These are phyloP conservation scores for Lachancea thermotolerans DNA, from an alignment of 805 yeast species.

Conservation along the genomic window DNA sequence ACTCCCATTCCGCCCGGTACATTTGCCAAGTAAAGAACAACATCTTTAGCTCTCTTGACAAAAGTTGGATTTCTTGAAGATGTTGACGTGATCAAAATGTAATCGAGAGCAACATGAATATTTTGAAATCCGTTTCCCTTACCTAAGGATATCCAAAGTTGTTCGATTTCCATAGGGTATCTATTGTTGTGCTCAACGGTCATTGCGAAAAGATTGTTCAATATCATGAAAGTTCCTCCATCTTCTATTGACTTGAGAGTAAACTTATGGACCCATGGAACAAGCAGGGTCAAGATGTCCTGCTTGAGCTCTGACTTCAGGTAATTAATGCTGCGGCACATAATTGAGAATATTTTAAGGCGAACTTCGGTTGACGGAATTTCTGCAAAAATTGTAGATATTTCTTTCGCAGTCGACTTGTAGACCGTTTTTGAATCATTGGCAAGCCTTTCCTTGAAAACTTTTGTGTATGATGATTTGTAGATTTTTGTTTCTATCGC, in stretches of 20 bases:
- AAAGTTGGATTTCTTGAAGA: conserved; percentile 64
- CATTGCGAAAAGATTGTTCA: conserved; percentile 75
- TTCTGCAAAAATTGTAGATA: conserved; percentile 67
- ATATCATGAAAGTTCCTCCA: conserved; percentile 56
- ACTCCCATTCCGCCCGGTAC: conserved; percentile 46
- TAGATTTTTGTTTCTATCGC: conserved; percentile 56
- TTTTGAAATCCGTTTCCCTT: conserved; percentile 62
- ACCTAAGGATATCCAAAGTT: conserved; percentile 93
- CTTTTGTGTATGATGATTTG: conserved; percentile 46
- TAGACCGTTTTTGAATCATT: conserved; percentile 77
- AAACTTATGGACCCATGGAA: conserved; percentile 91
- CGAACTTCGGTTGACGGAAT: conserved; percentile 50
- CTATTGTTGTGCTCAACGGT: conserved; percentile 69
- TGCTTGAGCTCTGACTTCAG: conserved; percentile 53
- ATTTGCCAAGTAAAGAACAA: conserved; percentile 61
- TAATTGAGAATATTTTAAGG: conserved; percentile 62
- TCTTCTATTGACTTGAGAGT: conserved; percentile 48
- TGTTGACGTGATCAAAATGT: conserved; percentile 59
- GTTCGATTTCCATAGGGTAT: conserved; percentile 84
- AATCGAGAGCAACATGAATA: conserved; percentile 64
- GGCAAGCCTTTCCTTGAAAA: conserved; percentile 62
- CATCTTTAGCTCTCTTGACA: conserved; percentile 74
- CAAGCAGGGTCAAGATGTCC: conserved; percentile 69
- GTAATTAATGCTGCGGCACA: conserved; percentile 60
- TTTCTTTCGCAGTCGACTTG: conserved; percentile 75